phyloP scores from a whole-genome alignment of 768 basidiomycete species.

The Tylopilus vinaceipallidus region DNA sequence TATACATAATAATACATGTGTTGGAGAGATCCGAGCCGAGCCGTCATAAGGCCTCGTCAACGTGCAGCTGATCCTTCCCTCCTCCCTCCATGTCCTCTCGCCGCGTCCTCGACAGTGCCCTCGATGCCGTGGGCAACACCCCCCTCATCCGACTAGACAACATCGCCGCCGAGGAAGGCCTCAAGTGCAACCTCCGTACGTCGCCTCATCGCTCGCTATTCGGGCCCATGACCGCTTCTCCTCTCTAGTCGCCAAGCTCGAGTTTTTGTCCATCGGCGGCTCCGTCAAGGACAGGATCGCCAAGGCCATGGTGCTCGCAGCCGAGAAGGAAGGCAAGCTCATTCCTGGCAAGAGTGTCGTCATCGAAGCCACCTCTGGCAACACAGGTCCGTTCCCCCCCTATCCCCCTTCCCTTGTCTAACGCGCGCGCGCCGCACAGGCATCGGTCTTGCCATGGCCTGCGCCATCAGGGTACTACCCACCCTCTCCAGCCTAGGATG shows the following conservation, averaged over 20 bases:
- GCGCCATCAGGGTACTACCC: slow-evolving; percentile 81
- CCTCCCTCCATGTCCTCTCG: slow-evolving; percentile 32
- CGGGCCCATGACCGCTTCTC: background rate
- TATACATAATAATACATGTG: too few relatives aligned
- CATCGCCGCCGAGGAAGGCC: slow-evolving; percentile 66
- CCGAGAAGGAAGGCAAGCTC: slow-evolving; percentile 83
- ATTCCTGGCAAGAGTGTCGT: slow-evolving; percentile 86
- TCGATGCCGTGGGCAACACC: slow-evolving; percentile 87
- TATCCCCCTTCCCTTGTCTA: background rate
- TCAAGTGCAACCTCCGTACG: slow-evolving; percentile 90
- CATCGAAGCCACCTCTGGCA: slow-evolving; percentile 94
- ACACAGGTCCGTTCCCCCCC: slow-evolving; percentile 68
- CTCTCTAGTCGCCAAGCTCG: slow-evolving; percentile 79
- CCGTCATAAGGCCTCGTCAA: slow-evolving; percentile 1
- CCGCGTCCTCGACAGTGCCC: slow-evolving; percentile 68
- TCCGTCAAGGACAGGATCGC: slow-evolving; percentile 97
- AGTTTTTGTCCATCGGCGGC: slow-evolving; percentile 88
- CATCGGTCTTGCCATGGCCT: slow-evolving; percentile 90
- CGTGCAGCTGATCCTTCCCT: background rate
- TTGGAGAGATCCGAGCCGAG: slow-evolving; percentile 15
- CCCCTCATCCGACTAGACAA: slow-evolving; percentile 86
- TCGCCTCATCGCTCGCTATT: slow-evolving; percentile 6
- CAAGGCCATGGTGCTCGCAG: slow-evolving; percentile 94
- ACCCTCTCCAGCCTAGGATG: slow-evolving; percentile 17
- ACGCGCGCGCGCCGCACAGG: slow-evolving; percentile 41